phyloP scores from a whole-genome alignment of 2,329 filamentous ascomycete genomes.

The Fusarium torulosum region DNA sequence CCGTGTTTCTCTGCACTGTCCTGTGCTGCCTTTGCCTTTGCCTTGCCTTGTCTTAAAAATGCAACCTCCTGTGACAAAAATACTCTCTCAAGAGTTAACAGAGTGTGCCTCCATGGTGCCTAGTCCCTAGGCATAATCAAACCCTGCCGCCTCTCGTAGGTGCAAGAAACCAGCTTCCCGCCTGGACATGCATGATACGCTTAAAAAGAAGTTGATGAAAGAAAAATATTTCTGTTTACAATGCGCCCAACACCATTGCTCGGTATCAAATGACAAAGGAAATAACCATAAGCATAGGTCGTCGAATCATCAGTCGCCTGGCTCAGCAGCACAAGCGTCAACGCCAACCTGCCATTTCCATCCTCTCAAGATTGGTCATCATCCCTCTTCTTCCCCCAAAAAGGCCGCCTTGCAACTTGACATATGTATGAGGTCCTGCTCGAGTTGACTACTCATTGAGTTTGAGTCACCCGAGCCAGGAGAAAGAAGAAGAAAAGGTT shows the following conservation, averaged over 20 bases:
- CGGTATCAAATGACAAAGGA: constrained; percentile 47
- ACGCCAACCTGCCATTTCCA: constrained; percentile 33
- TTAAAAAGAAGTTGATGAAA: constrained; percentile 25
- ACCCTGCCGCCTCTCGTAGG: constrained; percentile 18
- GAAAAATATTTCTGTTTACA: constrained; percentile 43
- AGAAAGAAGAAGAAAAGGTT: neutral
- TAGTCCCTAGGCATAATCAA: constrained; percentile 28
- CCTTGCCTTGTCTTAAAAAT: constrained; percentile 38
- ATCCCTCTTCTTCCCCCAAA: constrained; percentile 21
- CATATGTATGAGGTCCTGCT: neutral
- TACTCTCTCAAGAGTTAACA: constrained; percentile 12
- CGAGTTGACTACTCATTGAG: constrained; percentile 16
- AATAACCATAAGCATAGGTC: constrained; percentile 44
- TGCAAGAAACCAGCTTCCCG: constrained; percentile 20
- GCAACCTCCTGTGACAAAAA: constrained; percentile 27
- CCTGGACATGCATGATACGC: constrained; percentile 32
- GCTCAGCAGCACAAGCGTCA: constrained; percentile 23
- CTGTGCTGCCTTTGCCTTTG: constrained; percentile 8
- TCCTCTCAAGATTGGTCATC: constrained; percentile 18
- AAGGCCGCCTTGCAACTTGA: neutral
- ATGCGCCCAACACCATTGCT: constrained; percentile 54
- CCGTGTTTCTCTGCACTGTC: constrained; percentile 19
- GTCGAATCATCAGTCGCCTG: constrained; percentile 45
- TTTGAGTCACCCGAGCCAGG: constrained; percentile 4
- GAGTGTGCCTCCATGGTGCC: constrained; percentile 19